Evolutionary conservation across 768 basidiomycete species (phyloP).

Genomic region (Russula sp.): DNA sequence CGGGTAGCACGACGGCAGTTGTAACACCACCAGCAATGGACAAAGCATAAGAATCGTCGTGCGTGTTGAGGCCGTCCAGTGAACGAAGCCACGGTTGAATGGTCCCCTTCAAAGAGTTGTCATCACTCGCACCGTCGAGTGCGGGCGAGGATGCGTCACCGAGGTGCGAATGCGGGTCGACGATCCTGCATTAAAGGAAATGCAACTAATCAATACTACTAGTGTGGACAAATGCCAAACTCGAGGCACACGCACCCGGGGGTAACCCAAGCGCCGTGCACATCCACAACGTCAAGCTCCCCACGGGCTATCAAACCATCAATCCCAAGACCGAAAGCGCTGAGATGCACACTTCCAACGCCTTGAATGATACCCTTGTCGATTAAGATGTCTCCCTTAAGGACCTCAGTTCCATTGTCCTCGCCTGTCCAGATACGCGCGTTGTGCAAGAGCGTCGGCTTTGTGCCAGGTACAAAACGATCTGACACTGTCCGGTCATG

Average conservation of each 20-base stretch:
- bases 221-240: neutral
- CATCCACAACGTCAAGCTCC: constrained; percentile 47
- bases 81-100: constrained; percentile 71
- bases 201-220: neutral
- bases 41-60: constrained; percentile 63
- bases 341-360: constrained; percentile 41
- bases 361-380: constrained; percentile 62
- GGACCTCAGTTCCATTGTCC: constrained; percentile 58
- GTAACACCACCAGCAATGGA: constrained; percentile 80
- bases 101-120: constrained; percentile 36
- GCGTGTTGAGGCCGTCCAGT: constrained; percentile 76
- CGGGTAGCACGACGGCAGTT: constrained; percentile 69
- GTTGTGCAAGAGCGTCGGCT: constrained; percentile 59
- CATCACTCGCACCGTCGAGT: constrained; percentile 34
- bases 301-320: constrained; percentile 15
- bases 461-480: constrained; percentile 58
- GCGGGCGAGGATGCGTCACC: constrained; percentile 33
- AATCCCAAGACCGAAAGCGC: constrained; percentile 22
- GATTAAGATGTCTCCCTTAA: constrained; percentile 61
- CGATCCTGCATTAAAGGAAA: constrained; percentile 28
- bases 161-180: constrained; percentile 46
- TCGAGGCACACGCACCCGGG: constrained; percentile 43
- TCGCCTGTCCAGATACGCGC: constrained; percentile 82
- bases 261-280: constrained; percentile 68
- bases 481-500: constrained; percentile 50